Conservation (phyloP, 495 filamentous ascomycete genomes). For the Hypoxylon perforatum region DNA sequence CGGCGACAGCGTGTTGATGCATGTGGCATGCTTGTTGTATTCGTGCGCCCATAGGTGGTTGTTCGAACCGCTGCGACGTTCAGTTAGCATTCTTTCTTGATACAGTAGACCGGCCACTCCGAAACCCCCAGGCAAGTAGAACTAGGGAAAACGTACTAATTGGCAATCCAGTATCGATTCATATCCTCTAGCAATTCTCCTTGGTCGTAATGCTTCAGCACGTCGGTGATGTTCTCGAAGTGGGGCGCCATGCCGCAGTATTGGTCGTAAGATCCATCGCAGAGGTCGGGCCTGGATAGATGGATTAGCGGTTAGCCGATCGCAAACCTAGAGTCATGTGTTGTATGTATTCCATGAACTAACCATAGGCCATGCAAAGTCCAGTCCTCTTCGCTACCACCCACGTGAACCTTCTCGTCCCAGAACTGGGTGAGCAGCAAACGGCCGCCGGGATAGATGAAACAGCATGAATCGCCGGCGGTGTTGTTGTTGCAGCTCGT, state of each 20-base stretch:
- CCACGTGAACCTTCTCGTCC: constrained; percentile 77
- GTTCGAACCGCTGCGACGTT: constrained; percentile 62
- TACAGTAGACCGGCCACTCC: not conserved
- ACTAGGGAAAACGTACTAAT: constrained; percentile 46
- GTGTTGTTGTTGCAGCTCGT: constrained; percentile 61
- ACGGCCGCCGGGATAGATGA: constrained; percentile 82
- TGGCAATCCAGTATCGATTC: constrained; percentile 78
- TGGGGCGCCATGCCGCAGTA: constrained; percentile 75
- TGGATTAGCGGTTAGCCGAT: not conserved
- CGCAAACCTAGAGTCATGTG: not conserved
- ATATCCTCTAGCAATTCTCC: constrained; percentile 75
- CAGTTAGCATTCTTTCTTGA: constrained; percentile 9
- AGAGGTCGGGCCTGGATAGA: constrained; percentile 76
- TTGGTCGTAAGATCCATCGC: constrained; percentile 81
- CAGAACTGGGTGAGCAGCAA: constrained; percentile 89
- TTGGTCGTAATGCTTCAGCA: constrained; percentile 71
- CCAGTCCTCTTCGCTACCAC: constrained; percentile 78
- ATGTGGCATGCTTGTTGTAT: constrained; percentile 87
- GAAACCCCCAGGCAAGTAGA: not conserved
- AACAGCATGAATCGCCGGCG: constrained; percentile 77
- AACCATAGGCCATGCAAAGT: constrained; percentile 88
- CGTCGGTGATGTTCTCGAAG: constrained; percentile 76
- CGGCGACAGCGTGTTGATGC: constrained; percentile 76
- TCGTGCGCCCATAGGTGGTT: constrained; percentile 84
- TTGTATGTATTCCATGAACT: constrained; percentile 5